These are phyloP conservation scores for Entrophospora sp. DNA, from an alignment of 192 early-diverging fungal species.

Conservation along the genomic window DNA sequence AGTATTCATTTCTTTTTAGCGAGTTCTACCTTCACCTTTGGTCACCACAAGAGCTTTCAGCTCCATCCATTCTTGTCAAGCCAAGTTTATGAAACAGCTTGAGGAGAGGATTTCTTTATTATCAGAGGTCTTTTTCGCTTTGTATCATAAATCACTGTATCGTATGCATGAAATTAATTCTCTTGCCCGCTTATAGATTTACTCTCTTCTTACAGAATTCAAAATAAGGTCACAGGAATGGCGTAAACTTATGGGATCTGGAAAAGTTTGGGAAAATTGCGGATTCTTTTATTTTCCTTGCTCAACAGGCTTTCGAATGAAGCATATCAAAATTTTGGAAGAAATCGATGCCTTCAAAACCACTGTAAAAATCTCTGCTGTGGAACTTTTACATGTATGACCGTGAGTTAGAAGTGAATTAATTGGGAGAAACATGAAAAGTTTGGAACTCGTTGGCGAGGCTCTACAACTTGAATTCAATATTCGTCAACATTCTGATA, in stretches of 20 bases:
- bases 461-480: neutral
- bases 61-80: neutral
- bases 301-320: neutral
- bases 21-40: neutral
- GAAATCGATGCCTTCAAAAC: neutral
- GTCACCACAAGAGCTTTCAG: neutral
- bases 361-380: neutral
- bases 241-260: neutral
- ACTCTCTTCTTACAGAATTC: neutral
- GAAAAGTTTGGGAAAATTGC: neutral
- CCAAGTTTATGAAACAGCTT: neutral
- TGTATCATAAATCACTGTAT: neutral
- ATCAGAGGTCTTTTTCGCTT: neutral
- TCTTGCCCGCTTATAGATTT: neutral
- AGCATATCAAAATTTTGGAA: neutral
- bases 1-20: neutral
- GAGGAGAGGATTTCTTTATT: neutral
- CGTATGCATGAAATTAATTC: neutral
- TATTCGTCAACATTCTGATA: conserved; percentile 3
- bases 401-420: conserved; percentile 1
- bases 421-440: neutral
- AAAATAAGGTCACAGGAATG: conserved; percentile 2
- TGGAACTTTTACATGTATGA: conserved; percentile 1
- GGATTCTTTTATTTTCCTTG: neutral
- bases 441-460: neutral